Evolutionary conservation across 352 stramenopile genomes (phyloP), one percentile per base, ranked within the genome.

Genomic region (Pythium oligandrum): DNA sequence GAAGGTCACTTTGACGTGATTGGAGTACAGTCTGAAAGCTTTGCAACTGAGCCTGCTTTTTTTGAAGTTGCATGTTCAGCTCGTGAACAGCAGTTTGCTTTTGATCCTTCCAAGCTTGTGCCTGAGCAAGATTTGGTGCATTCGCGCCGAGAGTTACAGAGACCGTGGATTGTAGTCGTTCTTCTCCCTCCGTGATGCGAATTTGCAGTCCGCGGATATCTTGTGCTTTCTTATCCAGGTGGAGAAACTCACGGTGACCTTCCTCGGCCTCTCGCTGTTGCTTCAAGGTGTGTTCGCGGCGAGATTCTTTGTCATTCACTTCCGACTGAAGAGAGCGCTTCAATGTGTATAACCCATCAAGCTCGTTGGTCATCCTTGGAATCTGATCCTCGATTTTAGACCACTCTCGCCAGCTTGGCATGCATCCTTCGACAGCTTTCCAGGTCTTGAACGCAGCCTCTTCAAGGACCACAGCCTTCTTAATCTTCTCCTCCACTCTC

Each of bases 401-500:
- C 77, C 71, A 89, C 55, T 86, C 83, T 11, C 66, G 64, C 78
- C 78, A 90, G 48, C 64, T 83, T n/a, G 77, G 79, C 58, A 90
- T 81, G 4, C 71, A 74, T 11, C 52, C 51, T 44, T 86, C 75
- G 4, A 88, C 67, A 26, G 56, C 59, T 7, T 82, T 90, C 69
- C 85, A 78, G n/a, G 53, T 88, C 33, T 75, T 54, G 0, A 79
- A 45, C 5, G 75, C 69, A 11, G 50, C 48, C 17, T 64, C 56
- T 57, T 94, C 81, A 4, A 72, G 44, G 3, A 53, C 48, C 59
- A 89, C 78, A 0, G 81, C 79, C 40, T 84, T 83, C 33, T 66
- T 66, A 40, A 94, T 90, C 59, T 91, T 94, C 33, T 91, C 78
- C 9, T 72, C 70, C 30, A 92, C 68, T 40, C 88, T 91, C 4